A percentile compares a stretch with the other conserved stretches of the same genome.
These are phyloP conservation scores for Avena atlantica DNA, from an alignment of 176 grass and related monocot species.

Conservation along the genomic window DNA sequence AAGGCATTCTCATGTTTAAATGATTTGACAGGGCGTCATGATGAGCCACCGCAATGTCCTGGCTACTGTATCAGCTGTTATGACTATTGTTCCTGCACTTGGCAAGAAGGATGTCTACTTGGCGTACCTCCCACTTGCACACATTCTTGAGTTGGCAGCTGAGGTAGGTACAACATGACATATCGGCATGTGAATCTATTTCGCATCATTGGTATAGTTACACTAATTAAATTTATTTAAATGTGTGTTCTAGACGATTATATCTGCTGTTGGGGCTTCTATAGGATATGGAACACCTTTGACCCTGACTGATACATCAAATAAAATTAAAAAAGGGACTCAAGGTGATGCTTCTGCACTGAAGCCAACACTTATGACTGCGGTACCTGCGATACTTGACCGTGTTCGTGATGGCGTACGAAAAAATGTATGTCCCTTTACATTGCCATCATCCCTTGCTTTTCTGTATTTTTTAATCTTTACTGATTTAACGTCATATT, in stretches of 20 bases:
- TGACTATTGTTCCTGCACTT: slow-evolving; percentile 82
- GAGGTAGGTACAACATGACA: slow-evolving; percentile 59
- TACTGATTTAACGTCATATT: neutral
- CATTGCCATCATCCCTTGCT: neutral
- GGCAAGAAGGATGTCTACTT: slow-evolving; percentile 90
- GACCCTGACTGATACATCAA: slow-evolving; percentile 94
- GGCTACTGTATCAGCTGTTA: slow-evolving; percentile 84
- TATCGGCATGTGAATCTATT: neutral
- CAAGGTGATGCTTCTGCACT: slow-evolving; percentile 80
- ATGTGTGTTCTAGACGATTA: slow-evolving; percentile 63
- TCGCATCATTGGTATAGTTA: slow-evolving; percentile 19
- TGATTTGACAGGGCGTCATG: slow-evolving; percentile 77
- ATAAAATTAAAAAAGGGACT: slow-evolving; percentile 93
- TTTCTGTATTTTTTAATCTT: slow-evolving; percentile 23
- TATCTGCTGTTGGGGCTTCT: slow-evolving; percentile 75
- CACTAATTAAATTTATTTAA: slow-evolving; percentile 31
- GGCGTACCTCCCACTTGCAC: slow-evolving; percentile 92
- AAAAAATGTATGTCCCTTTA: slow-evolving; percentile 76
- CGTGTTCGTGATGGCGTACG: slow-evolving; percentile 84
- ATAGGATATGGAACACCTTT: slow-evolving; percentile 93
- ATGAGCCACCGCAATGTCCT: slow-evolving; percentile 94
- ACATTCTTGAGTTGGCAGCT: slow-evolving; percentile 95
- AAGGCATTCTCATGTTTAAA: slow-evolving; percentile 31
- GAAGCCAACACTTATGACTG: slow-evolving; percentile 86
- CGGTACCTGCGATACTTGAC: slow-evolving; percentile 97